phyloP scores from a whole-genome alignment of 805 yeast genomes.

The Torulaspora delbrueckii region DNA sequence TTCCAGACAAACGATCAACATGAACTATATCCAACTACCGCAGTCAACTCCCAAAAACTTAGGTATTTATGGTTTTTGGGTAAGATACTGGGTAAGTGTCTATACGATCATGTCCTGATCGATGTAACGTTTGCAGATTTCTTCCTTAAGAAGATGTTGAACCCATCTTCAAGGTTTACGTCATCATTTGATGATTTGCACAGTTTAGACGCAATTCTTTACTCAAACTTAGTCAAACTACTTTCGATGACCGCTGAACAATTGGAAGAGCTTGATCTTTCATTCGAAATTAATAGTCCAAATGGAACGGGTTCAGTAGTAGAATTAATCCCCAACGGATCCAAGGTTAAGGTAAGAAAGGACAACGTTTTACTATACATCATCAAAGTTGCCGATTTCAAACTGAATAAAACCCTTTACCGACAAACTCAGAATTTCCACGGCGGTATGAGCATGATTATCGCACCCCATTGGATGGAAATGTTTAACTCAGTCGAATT shows the following conservation, averaged over 20 bases:
- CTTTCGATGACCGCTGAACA: constrained; percentile 51
- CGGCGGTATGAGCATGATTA: constrained; percentile 61
- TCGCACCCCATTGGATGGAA: constrained; percentile 69
- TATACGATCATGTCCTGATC: constrained; percentile 75
- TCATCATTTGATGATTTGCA: constrained; percentile 72
- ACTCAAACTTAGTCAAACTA: constrained; percentile 58
- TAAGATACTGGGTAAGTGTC: constrained; percentile 78
- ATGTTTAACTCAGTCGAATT: constrained; percentile 83
- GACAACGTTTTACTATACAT: constrained; percentile 67
- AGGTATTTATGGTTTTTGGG: constrained; percentile 62
- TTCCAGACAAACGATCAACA: constrained; percentile 47
- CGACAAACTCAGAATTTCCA: constrained; percentile 60
- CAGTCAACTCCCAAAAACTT: constrained; percentile 27
- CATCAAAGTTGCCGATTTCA: constrained; percentile 72
- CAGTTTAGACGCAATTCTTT: constrained; percentile 64
- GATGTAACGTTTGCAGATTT: constrained; percentile 84
- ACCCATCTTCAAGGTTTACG: constrained; percentile 30
- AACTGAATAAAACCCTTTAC: constrained; percentile 57
- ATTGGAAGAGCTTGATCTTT: constrained; percentile 50
- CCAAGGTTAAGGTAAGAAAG: constrained; percentile 48
- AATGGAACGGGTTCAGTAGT: constrained; percentile 42
- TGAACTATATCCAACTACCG: constrained; percentile 58
- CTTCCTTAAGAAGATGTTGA: constrained; percentile 67
- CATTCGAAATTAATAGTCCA: constrained; percentile 57
- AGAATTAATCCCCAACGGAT: constrained; percentile 61